Percentiles rank a stretch among this genome's conserved stretches.
phyloP scores from a whole-genome alignment of 2,329 filamentous ascomycete species.

The Pyrenochaeta sp. region DNA sequence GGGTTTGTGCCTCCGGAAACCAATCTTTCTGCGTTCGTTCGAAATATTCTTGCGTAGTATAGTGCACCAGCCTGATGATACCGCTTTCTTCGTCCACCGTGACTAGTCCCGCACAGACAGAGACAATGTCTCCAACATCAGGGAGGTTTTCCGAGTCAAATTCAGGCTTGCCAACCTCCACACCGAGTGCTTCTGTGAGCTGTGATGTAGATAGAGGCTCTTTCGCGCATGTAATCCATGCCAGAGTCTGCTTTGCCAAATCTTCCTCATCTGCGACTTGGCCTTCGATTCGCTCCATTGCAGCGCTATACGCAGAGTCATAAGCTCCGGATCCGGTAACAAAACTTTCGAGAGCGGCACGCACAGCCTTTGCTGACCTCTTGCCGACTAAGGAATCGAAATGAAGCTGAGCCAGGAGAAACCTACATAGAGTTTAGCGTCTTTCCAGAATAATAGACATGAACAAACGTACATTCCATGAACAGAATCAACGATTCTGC shows the following conservation, averaged over 20 bases:
- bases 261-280: slow-evolving; percentile 45
- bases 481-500: slow-evolving; percentile 14
- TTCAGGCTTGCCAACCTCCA: slow-evolving; percentile 7
- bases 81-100: slow-evolving; percentile 36
- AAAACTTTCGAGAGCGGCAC: slow-evolving; percentile 41
- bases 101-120: slow-evolving; percentile 42
- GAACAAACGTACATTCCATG: slow-evolving; percentile 29
- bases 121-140: slow-evolving; percentile 23
- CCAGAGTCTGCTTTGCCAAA: slow-evolving; percentile 46
- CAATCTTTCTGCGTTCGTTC: slow-evolving; percentile 33
- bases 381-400: slow-evolving; percentile 46
- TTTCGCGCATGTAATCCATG: slow-evolving; percentile 25
- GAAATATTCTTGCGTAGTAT: slow-evolving; percentile 41
- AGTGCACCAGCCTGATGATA: slow-evolving; percentile 39
- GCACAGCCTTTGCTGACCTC: slow-evolving; percentile 45
- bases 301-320: slow-evolving; percentile 52
- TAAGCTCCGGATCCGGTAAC: slow-evolving; percentile 43
- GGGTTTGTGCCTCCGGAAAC: slow-evolving; percentile 24
- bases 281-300: slow-evolving; percentile 54
- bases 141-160: slow-evolving; percentile 19
- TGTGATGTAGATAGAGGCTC: slow-evolving; percentile 20
- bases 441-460: neutral
- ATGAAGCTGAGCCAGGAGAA: slow-evolving; percentile 52
- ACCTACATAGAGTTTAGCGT: slow-evolving; percentile 14
- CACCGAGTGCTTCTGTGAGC: slow-evolving; percentile 21